phyloP scores from a whole-genome alignment of 2,329 filamentous ascomycete species.

The Cryphonectria nitschkei region DNA sequence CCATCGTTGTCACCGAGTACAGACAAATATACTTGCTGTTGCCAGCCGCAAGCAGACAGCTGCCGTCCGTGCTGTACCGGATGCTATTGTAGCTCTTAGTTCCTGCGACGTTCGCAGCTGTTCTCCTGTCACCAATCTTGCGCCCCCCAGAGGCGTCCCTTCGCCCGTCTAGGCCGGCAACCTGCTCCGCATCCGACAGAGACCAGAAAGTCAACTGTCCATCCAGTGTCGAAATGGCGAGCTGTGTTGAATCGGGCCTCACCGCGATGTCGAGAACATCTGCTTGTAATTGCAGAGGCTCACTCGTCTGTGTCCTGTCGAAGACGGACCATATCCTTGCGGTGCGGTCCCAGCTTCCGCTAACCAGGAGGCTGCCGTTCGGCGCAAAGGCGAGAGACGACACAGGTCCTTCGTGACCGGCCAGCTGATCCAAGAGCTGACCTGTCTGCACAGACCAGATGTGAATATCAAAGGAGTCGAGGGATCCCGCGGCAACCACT shows the following conservation, averaged over 20 bases:
- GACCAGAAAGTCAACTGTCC: slow-evolving; percentile 96
- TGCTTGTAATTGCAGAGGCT: slow-evolving; percentile 88
- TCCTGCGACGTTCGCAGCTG: slow-evolving; percentile 85
- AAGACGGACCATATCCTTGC: slow-evolving; percentile 97
- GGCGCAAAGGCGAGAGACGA: slow-evolving; percentile 87
- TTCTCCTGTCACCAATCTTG: slow-evolving; percentile 83
- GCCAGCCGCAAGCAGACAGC: slow-evolving; percentile 85
- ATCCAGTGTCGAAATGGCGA: slow-evolving; percentile 90
- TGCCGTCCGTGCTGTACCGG: slow-evolving; percentile 89
- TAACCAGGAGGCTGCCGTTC: slow-evolving; percentile 81
- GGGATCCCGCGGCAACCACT: slow-evolving; percentile 90
- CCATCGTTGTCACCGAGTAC: slow-evolving; percentile 92
- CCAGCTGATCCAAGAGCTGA: slow-evolving; percentile 85
- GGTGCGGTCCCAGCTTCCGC: slow-evolving; percentile 95
- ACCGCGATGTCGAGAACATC: slow-evolving; percentile 88
- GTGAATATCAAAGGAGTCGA: slow-evolving; percentile 96
- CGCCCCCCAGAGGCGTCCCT: slow-evolving; percentile 92
- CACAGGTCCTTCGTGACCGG: slow-evolving; percentile 93
- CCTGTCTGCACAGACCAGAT: slow-evolving; percentile 99
- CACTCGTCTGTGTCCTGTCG: slow-evolving; percentile 88
- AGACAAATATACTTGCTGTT: slow-evolving; percentile 99
- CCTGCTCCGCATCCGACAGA: slow-evolving; percentile 82
- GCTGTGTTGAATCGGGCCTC: slow-evolving; percentile 85
- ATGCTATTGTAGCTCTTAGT: slow-evolving; percentile 91
- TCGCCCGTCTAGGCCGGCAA: slow-evolving; percentile 83